Evolutionary conservation across 2,329 filamentous ascomycete species (phyloP).

Genomic region (Ascomycota sp.): DNA sequence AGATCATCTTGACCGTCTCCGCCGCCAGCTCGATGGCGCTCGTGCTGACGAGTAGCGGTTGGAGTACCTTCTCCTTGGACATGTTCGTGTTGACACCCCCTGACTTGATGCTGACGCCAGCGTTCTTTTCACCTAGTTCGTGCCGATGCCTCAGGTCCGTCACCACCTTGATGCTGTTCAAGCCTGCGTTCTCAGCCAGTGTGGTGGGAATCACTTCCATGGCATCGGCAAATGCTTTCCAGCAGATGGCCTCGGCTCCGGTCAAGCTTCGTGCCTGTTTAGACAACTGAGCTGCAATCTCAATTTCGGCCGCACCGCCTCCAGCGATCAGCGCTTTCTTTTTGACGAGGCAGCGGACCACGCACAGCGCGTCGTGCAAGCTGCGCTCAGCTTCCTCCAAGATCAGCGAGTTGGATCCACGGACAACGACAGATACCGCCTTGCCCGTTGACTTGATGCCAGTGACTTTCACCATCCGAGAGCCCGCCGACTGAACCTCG

Average conservation of each 20-base stretch:
- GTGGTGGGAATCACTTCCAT: conserved; percentile 96
- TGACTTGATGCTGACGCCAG: conserved; percentile 94
- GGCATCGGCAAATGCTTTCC: conserved; percentile 95
- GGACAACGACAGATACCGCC: conserved; percentile 85
- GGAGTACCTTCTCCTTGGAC: conserved; percentile 86
- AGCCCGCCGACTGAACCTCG: conserved; percentile 70
- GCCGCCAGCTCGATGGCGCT: conserved; percentile 93
- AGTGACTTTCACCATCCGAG: conserved; percentile 85
- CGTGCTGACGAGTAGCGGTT: conserved; percentile 89
- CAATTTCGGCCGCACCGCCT: conserved; percentile 89
- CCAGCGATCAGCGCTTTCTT: conserved; percentile 98
- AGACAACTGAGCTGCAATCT: conserved; percentile 73
- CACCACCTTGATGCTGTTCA: conserved; percentile 98
- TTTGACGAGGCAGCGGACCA: conserved; percentile 93
- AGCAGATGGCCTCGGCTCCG: conserved; percentile 93
- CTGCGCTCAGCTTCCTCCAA: conserved; percentile 93
- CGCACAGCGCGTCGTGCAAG: conserved; percentile 91
- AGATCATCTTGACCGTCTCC: conserved; percentile 93
- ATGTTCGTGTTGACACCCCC: conserved; percentile 96
- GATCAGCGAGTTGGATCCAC: conserved; percentile 84
- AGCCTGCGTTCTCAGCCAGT: conserved; percentile 85
- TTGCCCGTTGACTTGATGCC: conserved; percentile 70
- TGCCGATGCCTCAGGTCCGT: conserved; percentile 89
- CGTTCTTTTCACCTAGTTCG: conserved; percentile 85
- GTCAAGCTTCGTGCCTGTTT: conserved; percentile 65